These are phyloP conservation scores for Verticillium longisporum DNA, from an alignment of 2,329 filamentous ascomycete genomes.

Conservation along the genomic window DNA sequence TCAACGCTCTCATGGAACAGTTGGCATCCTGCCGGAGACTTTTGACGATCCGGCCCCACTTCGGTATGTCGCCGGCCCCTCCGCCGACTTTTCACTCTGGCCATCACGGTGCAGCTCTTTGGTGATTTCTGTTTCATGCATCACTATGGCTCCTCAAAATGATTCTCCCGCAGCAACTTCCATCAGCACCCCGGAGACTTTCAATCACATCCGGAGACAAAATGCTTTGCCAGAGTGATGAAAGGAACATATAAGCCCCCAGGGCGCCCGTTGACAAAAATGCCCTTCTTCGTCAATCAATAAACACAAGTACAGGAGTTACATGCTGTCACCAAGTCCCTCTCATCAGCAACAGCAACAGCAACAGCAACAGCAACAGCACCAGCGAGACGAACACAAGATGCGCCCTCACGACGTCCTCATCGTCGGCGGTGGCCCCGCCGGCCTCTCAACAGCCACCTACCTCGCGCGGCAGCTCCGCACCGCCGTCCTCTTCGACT, in stretches of 20 bases:
- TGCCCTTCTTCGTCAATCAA: background rate
- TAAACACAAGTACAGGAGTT: no score
- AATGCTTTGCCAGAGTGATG: no score
- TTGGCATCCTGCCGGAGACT: slow-evolving; percentile 1
- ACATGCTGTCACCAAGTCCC: no score
- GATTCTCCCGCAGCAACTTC: no score
- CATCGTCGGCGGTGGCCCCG: slow-evolving; percentile 46
- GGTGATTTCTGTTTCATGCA: background rate
- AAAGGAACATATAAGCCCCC: background rate
- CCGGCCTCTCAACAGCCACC: slow-evolving; percentile 39
- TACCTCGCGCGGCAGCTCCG: slow-evolving; percentile 41
- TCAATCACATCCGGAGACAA: background rate
- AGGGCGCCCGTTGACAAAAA: background rate
- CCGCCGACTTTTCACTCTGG: background rate
- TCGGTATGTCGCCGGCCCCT: background rate
- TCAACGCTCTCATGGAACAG: no score
- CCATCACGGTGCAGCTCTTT: background rate
- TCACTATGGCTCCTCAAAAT: no score
- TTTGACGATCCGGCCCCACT: slow-evolving; percentile 2
- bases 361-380: background rate
- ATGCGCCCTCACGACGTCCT: slow-evolving; percentile 37
- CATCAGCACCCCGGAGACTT: background rate
- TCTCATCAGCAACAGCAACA: background rate
- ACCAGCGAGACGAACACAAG: background rate
- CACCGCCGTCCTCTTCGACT: slow-evolving; percentile 42